Evolutionary conservation across 2,329 filamentous ascomycete genomes (phyloP).

Genomic region (Tolypocladium ophioglossoides): DNA sequence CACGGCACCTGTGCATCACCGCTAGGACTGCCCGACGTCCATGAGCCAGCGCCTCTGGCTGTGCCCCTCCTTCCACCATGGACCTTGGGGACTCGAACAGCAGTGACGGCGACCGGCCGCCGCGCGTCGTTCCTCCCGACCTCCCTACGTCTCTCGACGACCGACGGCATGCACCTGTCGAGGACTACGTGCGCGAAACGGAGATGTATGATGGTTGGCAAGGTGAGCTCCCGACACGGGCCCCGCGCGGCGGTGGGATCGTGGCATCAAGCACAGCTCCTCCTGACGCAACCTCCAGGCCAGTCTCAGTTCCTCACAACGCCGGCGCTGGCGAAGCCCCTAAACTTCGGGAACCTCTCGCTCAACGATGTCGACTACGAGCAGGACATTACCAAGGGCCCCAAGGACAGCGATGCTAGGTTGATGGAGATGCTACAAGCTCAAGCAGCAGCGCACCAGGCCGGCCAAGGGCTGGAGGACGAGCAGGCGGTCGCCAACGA

Average conservation of each 20-base stretch:
- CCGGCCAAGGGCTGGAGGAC: constrained; percentile 61
- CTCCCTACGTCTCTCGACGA: constrained; percentile 89
- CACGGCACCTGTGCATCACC: constrained; percentile 1
- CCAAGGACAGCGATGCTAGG: constrained; percentile 69
- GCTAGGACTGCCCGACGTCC: constrained; percentile 10
- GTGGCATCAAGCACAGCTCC: constrained; percentile 3
- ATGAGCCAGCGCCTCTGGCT: constrained; percentile 22
- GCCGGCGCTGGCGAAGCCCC: constrained; percentile 71
- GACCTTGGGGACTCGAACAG: constrained; percentile 41
- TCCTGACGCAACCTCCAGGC: constrained; percentile 41
- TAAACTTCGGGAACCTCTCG: constrained; percentile 72
- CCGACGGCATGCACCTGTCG: constrained; percentile 56
- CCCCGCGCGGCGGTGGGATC: not conserved
- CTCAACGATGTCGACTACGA: constrained; percentile 73
- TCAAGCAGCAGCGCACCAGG: constrained; percentile 74
- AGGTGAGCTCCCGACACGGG: constrained; percentile 38
- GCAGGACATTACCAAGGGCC: constrained; percentile 41
- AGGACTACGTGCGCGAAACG: constrained; percentile 62
- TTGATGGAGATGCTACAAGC: constrained; percentile 94
- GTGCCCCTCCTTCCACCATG: constrained; percentile 39
- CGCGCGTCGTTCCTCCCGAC: constrained; percentile 61
- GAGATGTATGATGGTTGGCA: constrained; percentile 99
- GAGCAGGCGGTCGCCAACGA: constrained; percentile 71
- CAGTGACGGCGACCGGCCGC: constrained; percentile 28
- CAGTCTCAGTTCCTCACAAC: constrained; percentile 92